A percentile compares a stretch with the other conserved stretches of the same genome.
phyloP scores from a whole-genome alignment of 192 early-diverging fungal genomes.

The Helicostylum pulchrum region DNA sequence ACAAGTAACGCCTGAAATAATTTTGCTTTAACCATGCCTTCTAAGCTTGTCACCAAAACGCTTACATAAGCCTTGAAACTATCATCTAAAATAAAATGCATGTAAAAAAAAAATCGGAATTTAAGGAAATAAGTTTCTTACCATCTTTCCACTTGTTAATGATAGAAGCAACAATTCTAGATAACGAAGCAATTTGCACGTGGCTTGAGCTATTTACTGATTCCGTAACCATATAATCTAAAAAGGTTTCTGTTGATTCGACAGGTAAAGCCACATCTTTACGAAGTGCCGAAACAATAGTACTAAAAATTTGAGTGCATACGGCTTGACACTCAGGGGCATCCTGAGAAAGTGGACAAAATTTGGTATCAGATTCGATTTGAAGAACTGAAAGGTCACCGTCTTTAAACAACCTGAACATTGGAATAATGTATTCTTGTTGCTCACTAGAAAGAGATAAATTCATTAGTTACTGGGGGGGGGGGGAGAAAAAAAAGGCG shows the following conservation, averaged over 20 bases:
- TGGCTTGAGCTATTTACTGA: background rate
- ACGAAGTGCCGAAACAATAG: conserved; percentile 11
- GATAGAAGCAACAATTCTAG: conserved; percentile 16
- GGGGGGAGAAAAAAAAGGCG: too few species aligned
- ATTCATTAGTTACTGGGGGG: too few species aligned
- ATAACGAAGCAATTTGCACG: conserved; percentile 13
- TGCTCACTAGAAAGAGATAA: background rate
- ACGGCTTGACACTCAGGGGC: conserved; percentile 15
- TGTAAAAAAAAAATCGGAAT: too few species aligned
- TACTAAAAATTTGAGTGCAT: conserved; percentile 11
- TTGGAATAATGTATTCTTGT: background rate
- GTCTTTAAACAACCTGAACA: background rate
- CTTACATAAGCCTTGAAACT: too few species aligned
- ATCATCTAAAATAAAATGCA: too few species aligned
- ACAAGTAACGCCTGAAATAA: too few species aligned
- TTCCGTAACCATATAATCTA: conserved; percentile 3
- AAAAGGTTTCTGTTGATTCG: conserved; percentile 1
- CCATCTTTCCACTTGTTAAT: conserved; percentile 37
- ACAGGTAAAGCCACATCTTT: conserved; percentile 8
- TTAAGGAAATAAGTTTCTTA: background rate
- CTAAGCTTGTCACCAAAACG: too few species aligned
- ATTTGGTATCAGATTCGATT: background rate
- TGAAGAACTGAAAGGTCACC: conserved; percentile 1
- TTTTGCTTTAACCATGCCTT: too few species aligned
- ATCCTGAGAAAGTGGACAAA: background rate